A percentile compares a stretch with the other conserved stretches of the same genome.
Evolutionary conservation across 768 basidiomycete genomes (phyloP).

Genomic region (Tylopilus sp.): DNA sequence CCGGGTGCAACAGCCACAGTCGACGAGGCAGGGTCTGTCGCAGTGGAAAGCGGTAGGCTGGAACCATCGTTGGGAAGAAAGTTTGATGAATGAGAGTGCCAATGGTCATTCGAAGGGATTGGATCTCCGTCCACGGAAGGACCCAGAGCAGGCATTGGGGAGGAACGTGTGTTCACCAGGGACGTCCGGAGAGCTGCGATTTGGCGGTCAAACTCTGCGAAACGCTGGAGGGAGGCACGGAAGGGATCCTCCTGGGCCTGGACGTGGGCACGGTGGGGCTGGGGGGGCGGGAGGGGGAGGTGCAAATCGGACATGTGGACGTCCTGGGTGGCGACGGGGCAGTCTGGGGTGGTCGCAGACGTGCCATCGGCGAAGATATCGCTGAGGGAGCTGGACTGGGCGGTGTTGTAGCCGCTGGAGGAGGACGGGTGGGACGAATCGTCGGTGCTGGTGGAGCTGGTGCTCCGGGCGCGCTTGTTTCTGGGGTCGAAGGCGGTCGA

Average conservation of each 20-base stretch:
- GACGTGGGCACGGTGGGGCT: slow-evolving; percentile 10
- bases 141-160: slow-evolving; percentile 25
- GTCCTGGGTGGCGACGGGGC: slow-evolving; percentile 40
- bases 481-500: slow-evolving; percentile 34
- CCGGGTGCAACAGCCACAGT: slow-evolving; percentile 7
- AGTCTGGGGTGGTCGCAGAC: slow-evolving; percentile 13
- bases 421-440: slow-evolving; percentile 31
- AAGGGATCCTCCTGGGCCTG: slow-evolving; percentile 35
- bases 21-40: slow-evolving; percentile 6
- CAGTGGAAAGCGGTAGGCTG: slow-evolving; percentile 1
- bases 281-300: slow-evolving; percentile 21
- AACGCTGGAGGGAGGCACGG: slow-evolving; percentile 47
- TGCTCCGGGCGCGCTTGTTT: slow-evolving; percentile 57
- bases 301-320: slow-evolving; percentile 47
- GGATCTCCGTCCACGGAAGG: slow-evolving; percentile 19
- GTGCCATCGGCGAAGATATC: slow-evolving; percentile 23
- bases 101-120: slow-evolving; percentile 13
- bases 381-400: slow-evolving; percentile 35
- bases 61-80: slow-evolving; percentile 17
- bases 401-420: slow-evolving; percentile 36
- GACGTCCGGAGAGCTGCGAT: slow-evolving; percentile 47
- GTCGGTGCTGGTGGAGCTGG: slow-evolving; percentile 43
- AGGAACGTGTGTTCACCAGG: slow-evolving; percentile 26
- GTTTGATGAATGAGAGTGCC: slow-evolving; percentile 17
- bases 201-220: slow-evolving; percentile 52